These are phyloP conservation scores for Senecio squalidus DNA, from an alignment of 140 eudicot genomes.

Conservation along the genomic window DNA sequence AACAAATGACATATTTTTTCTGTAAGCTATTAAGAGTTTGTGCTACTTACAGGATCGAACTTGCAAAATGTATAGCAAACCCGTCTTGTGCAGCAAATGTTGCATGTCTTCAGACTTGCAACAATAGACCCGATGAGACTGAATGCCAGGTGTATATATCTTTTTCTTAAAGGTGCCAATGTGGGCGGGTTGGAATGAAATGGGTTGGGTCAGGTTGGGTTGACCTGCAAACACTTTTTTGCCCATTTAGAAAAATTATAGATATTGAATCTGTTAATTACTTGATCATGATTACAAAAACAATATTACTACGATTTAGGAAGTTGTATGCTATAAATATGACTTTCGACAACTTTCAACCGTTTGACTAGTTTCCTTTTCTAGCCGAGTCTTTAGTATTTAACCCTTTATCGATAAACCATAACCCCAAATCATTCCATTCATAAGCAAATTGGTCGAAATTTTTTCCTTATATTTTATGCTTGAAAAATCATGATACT, in stretches of 20 bases:
- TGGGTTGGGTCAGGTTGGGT: background rate
- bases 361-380: background rate
- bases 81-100: slow-evolving; percentile 99
- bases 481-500: background rate
- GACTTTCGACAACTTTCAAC: background rate
- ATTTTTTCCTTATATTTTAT: background rate
- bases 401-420: background rate
- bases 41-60: slow-evolving; percentile 61
- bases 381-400: background rate
- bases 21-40: background rate
- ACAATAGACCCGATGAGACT: slow-evolving; percentile 93
- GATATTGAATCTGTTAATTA: background rate
- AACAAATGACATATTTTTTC: background rate
- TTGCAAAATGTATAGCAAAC: slow-evolving; percentile 93
- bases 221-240: background rate
- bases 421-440: too few relatives aligned
- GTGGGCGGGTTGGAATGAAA: background rate
- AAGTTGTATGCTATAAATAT: background rate
- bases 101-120: slow-evolving; percentile 96
- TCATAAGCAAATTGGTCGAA: background rate
- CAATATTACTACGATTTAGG: background rate
- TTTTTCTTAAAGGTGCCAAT: background rate
- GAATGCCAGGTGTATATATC: slow-evolving; percentile 70
- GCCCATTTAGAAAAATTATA: background rate
- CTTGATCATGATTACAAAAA: background rate